phyloP scores from a whole-genome alignment of 768 basidiomycete species.

The Pulveroboletus sp. region DNA sequence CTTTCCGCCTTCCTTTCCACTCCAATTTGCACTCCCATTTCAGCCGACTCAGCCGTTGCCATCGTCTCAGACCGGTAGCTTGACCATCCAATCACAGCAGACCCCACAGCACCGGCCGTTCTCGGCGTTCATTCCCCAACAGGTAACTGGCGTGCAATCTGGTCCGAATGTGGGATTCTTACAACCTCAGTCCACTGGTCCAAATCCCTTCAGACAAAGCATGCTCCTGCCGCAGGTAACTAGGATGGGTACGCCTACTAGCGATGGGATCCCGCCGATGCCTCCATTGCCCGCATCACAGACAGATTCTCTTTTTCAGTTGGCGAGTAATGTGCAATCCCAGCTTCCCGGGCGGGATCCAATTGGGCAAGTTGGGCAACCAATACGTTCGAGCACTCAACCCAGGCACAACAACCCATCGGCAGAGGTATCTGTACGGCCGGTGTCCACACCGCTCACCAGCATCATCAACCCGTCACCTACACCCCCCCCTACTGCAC shows the following conservation, averaged over 20 bases:
- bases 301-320: constrained; percentile 9
- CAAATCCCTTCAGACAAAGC: constrained; percentile 83
- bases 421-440: constrained; percentile 45
- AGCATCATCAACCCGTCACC: constrained; percentile 28
- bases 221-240: constrained; percentile 63
- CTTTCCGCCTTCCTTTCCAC: constrained; percentile 42
- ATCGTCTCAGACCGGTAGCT: constrained; percentile 12
- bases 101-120: constrained; percentile 48
- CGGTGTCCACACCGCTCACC: constrained; percentile 69
- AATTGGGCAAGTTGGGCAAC: constrained; percentile 8
- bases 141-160: constrained; percentile 41
- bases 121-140: constrained; percentile 52
- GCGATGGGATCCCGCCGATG: constrained; percentile 16
- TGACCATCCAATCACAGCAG: constrained; percentile 34
- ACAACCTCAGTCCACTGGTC: constrained; percentile 52
- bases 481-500: constrained; percentile 42
- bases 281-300: constrained; percentile 10
- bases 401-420: constrained; percentile 3
- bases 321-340: constrained; percentile 9
- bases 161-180: constrained; percentile 45
- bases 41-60: constrained; percentile 11
- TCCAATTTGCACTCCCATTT: constrained; percentile 30
- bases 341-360: constrained; percentile 10
- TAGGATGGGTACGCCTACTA: constrained; percentile 46
- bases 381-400: constrained; percentile 2